Base-by-base conservation (phyloP, 169 alveolate genomes). In the Plasmodium vivax region DNA sequence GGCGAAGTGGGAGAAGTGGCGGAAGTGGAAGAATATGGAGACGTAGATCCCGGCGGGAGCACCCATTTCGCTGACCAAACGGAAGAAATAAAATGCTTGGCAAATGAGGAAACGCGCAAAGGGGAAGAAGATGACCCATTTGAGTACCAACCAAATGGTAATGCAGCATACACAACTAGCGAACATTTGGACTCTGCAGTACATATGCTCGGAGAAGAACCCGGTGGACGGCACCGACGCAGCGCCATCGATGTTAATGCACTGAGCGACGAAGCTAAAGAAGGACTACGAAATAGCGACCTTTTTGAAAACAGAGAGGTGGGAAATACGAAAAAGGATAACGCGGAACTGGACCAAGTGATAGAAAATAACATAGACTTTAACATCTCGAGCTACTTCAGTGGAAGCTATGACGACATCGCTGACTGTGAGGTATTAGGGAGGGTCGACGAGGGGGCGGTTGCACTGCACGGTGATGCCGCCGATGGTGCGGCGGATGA, bases 331-430 rank as follows among this genome's bases (percentile, higher is more conserved):
- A 3, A 79, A 58, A 79, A 80, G 19, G 88, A 36, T 38, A 79
- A 2, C n/a, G 88, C 80, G 47, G 87, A 88, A 79, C 47, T 88
- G 45, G 94, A 88, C 45, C 90, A 88, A 19, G 88, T 88, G 32
- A 88, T 88, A 56, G 94, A 88, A 77, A 88, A 88, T 51, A 88
- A 88, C 51, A 88, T 88, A 41, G 45, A 36, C 51, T 88, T 88
- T 80, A 88, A 88, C 62, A 62, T 88, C 58, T 88, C 94, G 32
- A 88, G 94, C 19, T 88, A 88, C 82, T 88, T 88, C 41, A 88
- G 94, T 88, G 94, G 94, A 41, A 88, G 72, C 23, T 88, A 79
- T 51, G 93, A 85, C 2, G 92, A 84, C 32, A 27, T 84, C 7
- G 36, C 32, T 54, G 80, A 58, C 58, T 32, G 30, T 56, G 81